Evolutionary conservation across 495 filamentous ascomycete genomes (phyloP), one percentile per base, ranked within the genome.

Genomic region (Niebla homalea): DNA sequence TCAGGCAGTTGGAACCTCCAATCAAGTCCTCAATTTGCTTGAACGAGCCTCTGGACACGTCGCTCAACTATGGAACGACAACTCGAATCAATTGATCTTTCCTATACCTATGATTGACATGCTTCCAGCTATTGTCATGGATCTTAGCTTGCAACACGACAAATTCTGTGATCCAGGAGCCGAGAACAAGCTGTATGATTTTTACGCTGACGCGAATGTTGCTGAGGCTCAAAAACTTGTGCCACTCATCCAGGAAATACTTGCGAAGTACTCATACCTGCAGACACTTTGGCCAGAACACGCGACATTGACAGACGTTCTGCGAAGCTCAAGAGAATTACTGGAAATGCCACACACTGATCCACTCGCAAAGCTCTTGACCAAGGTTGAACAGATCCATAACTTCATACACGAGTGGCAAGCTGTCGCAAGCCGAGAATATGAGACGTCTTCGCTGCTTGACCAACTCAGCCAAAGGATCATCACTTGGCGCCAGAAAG

Each of bases 391-490:
- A 61, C 84, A 85, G 45, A 70, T 99, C 6, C 83, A 96, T 62
- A 72, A 68, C 0, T 77, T 78, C 48, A 71, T 99, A 14, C 80
- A 94, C 55, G 86, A 96, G 65, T 99, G 93, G 93, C 87, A 96
- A 64, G 71, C 80, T 5, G 87, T 94, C 61, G 87, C 89, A 7
- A 92, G 87, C 65, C 75, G 76, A 55, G 80, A 82, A 43, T 87
- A 84, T 59, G 83, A 81, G 16, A 84, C 79, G 5, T 68, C 72
- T 0, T 60, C 70, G 7, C 63, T 87, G 12, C 93, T 85, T 51
- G 81, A 90, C 44, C 74, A 78, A 29, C 69, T 97, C 15, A 90
- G 88, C 1, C 71, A 72, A 42, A 68, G 84, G 42, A 83, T 89
- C 44, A 78, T 96, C 42, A 74, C 71, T 56, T 99, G 93, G 93